These are phyloP conservation scores for Obelidium mucronatum DNA, from an alignment of 192 early-diverging fungal species.

Conservation along the genomic window DNA sequence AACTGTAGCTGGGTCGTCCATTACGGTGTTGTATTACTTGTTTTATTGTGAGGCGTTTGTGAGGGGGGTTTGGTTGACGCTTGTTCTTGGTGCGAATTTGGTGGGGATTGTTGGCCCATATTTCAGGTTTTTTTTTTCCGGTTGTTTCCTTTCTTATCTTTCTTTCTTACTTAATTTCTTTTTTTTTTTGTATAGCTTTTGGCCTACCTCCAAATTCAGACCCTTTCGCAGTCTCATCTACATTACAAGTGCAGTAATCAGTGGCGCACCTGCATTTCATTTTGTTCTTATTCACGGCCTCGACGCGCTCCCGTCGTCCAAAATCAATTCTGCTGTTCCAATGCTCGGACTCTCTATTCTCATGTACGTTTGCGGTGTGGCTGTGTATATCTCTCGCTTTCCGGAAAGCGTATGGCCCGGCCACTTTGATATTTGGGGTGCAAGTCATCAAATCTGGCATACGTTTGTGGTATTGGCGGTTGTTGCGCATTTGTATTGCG, in stretches of 20 bases:
- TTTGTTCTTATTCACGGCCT: background rate
- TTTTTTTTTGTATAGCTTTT: conserved; percentile 14
- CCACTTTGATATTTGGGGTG: conserved; percentile 33
- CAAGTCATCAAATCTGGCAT: conserved; percentile 44
- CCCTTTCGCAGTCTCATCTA: conserved; percentile 1
- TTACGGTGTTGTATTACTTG: background rate
- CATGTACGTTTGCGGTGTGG: conserved; percentile 31
- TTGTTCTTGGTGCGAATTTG: conserved; percentile 25
- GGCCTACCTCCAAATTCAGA: conserved; percentile 26
- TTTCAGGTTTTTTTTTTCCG: conserved; percentile 17
- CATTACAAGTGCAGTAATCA: conserved; percentile 5
- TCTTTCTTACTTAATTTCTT: background rate
- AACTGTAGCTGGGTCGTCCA: background rate
- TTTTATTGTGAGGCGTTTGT: background rate
- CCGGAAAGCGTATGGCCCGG: conserved; percentile 38
- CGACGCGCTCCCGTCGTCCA: background rate
- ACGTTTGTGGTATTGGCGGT: conserved; percentile 30
- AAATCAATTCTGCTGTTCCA: background rate
- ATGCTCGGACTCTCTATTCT: background rate
- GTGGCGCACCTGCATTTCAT: conserved; percentile 1
- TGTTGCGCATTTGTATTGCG: conserved; percentile 4
- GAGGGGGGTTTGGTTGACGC: background rate
- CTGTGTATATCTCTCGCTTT: conserved; percentile 35
- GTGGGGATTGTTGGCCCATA: conserved; percentile 43
- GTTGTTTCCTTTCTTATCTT: background rate